Percentiles rank a stretch among this genome's conserved stretches.
phyloP scores from a whole-genome alignment of 2,329 filamentous ascomycete genomes.

The Xylariaceae sp. region DNA sequence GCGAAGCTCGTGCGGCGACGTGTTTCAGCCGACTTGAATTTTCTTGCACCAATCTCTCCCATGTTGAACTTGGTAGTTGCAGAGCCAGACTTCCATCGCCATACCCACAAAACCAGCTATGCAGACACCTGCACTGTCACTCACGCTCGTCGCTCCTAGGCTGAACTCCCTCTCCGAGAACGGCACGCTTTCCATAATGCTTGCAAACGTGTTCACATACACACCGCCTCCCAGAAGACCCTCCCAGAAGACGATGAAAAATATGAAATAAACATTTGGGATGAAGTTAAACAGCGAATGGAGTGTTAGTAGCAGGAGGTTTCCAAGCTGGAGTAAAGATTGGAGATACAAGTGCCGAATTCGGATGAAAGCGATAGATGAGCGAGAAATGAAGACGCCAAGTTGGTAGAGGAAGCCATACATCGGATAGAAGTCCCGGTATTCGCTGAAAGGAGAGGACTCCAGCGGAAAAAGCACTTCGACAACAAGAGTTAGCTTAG shows the following conservation, averaged over 20 bases:
- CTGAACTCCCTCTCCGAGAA: conserved; percentile 87
- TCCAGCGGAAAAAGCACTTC: conserved; percentile 78
- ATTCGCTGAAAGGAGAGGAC: conserved; percentile 78
- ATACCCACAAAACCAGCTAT: conserved; percentile 86
- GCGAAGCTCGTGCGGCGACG: not conserved
- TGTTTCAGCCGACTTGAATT: conserved; percentile 51
- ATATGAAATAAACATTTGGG: conserved; percentile 85
- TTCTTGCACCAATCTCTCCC: conserved; percentile 77
- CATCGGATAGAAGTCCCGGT: conserved; percentile 89
- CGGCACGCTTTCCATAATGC: conserved; percentile 85
- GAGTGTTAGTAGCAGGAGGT: conserved; percentile 73
- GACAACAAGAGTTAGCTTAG: conserved; percentile 8
- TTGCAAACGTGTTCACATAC: conserved; percentile 95
- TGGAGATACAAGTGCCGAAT: conserved; percentile 83
- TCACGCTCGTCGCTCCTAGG: conserved; percentile 86
- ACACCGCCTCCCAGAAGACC: conserved; percentile 88
- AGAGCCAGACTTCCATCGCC: conserved; percentile 80
- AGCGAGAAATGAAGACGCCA: conserved; percentile 93
- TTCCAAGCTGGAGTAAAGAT: conserved; percentile 80
- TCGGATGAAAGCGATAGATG: conserved; percentile 85
- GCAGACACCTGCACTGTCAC: conserved; percentile 90
- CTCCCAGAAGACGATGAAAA: conserved; percentile 90
- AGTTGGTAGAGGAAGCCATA: conserved; percentile 95
- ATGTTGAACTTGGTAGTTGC: conserved; percentile 81
- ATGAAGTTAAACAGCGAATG: conserved; percentile 85